Conservation (phyloP, 2,329 filamentous ascomycete genomes). For the Talaromyces sp. region DNA sequence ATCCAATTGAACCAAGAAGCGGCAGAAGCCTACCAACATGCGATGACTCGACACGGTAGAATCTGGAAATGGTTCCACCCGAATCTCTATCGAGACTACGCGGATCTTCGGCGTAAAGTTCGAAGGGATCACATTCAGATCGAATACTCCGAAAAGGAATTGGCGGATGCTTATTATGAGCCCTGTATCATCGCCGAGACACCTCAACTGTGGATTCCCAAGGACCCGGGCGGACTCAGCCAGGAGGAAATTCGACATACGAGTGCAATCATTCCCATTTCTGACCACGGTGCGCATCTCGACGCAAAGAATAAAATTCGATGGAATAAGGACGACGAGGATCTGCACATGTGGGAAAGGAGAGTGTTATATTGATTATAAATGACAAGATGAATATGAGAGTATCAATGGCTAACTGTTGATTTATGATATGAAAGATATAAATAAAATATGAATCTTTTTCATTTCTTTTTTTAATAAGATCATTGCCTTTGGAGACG, state of each 20-base stretch:
- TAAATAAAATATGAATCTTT: neutral
- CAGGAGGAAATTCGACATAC: conserved; percentile 73
- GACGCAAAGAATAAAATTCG: conserved; percentile 65
- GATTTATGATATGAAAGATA: neutral
- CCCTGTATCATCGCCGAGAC: conserved; percentile 61
- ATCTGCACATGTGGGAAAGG: conserved; percentile 55
- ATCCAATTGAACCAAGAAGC: conserved; percentile 37
- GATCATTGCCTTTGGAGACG: too few species aligned
- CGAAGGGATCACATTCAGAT: conserved; percentile 55
- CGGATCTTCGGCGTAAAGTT: conserved; percentile 65
- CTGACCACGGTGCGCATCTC: conserved; percentile 68
- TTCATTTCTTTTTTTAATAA: too few species aligned
- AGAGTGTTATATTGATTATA: conserved; percentile 47
- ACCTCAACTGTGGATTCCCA: conserved; percentile 76
- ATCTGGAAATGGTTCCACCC: conserved; percentile 58
- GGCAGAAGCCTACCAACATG: conserved; percentile 20
- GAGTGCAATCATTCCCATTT: conserved; percentile 67
- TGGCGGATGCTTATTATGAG: conserved; percentile 67
- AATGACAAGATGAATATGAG: neutral
- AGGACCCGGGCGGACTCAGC: conserved; percentile 69
- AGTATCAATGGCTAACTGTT: neutral
- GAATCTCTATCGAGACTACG: conserved; percentile 70
- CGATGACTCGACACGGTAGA: conserved; percentile 23
- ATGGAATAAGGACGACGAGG: conserved; percentile 56
- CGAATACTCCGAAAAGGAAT: conserved; percentile 59